Evolutionary conservation across 345 rosid species (phyloP).

Genomic region (Stellera chamaejasme): DNA sequence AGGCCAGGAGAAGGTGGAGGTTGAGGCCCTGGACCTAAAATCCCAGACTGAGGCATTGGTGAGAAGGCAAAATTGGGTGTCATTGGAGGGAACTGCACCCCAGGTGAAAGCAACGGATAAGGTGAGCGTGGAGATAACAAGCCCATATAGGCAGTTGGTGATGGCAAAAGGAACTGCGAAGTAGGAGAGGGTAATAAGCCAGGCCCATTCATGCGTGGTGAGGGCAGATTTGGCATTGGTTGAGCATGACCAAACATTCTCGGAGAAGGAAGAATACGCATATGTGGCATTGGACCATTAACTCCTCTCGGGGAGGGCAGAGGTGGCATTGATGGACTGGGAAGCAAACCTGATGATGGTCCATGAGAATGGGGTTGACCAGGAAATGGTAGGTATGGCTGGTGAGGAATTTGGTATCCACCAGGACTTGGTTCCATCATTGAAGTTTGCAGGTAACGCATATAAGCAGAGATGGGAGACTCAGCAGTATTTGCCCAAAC

Average conservation of each 20-base stretch:
- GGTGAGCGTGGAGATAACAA: slow-evolving; percentile 69
- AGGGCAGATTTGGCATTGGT: slow-evolving; percentile 38
- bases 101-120: slow-evolving; percentile 65
- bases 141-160: slow-evolving; percentile 54
- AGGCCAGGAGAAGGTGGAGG: slow-evolving; percentile 75
- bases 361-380: slow-evolving; percentile 20
- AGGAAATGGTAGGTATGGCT: slow-evolving; percentile 10
- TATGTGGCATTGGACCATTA: slow-evolving; percentile 44
- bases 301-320: slow-evolving; percentile 45
- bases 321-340: slow-evolving; percentile 34
- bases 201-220: slow-evolving; percentile 55
- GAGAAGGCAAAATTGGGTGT: slow-evolving; percentile 74
- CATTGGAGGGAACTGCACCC: slow-evolving; percentile 66
- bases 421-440: slow-evolving; percentile 35
- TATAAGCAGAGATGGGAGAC: slow-evolving; percentile 72
- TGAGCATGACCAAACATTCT: slow-evolving; percentile 33
- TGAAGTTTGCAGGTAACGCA: slow-evolving; percentile 76
- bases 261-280: slow-evolving; percentile 41
- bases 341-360: slow-evolving; percentile 41
- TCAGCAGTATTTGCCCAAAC: slow-evolving; percentile 52
- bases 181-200: slow-evolving; percentile 69
- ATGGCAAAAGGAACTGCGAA: slow-evolving; percentile 69
- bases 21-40: slow-evolving; percentile 63
- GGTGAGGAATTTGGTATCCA: slow-evolving; percentile 39
- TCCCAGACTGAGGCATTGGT: slow-evolving; percentile 57